Conservation (phyloP, 768 basidiomycete genomes). For the Psilocybe subaeruginosa region DNA sequence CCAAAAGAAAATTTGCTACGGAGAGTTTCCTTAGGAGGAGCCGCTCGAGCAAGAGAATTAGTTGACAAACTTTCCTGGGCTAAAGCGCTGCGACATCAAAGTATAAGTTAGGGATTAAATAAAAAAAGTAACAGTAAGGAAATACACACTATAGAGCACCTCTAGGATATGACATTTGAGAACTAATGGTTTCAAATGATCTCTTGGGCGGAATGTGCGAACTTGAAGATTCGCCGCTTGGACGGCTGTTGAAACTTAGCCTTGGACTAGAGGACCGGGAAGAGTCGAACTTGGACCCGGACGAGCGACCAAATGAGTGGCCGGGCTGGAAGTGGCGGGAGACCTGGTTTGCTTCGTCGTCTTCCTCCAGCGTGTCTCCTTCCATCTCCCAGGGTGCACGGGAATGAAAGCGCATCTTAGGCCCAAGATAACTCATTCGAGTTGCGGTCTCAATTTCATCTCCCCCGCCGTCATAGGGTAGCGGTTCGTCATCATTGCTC, state of each 20-base stretch:
- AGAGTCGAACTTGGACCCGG: constrained; percentile 42
- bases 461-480: constrained; percentile 37
- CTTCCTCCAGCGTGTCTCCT: constrained; percentile 46
- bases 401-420: constrained; percentile 82
- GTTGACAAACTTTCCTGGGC: constrained; percentile 66
- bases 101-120: constrained; percentile 9
- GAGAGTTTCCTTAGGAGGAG: constrained; percentile 33
- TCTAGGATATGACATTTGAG: constrained; percentile 50
- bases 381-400: constrained; percentile 83
- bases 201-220: constrained; percentile 54
- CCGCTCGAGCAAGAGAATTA: constrained; percentile 46
- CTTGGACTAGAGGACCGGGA: constrained; percentile 49
- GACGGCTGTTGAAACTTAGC: constrained; percentile 43
- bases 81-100: constrained; percentile 44
- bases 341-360: constrained; percentile 46
- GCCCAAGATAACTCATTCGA: constrained; percentile 77
- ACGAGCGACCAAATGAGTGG: constrained; percentile 23
- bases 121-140: constrained; percentile 6
- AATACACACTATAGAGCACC: constrained; percentile 62
- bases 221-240: constrained; percentile 66
- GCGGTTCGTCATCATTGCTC: constrained; percentile 33
- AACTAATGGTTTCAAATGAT: constrained; percentile 62
- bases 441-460: constrained; percentile 47
- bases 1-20: constrained; percentile 49
- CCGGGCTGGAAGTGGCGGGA: constrained; percentile 29